Base-by-base conservation (phyloP, 441 rosid genomes). In the Daphne laureola region DNA sequence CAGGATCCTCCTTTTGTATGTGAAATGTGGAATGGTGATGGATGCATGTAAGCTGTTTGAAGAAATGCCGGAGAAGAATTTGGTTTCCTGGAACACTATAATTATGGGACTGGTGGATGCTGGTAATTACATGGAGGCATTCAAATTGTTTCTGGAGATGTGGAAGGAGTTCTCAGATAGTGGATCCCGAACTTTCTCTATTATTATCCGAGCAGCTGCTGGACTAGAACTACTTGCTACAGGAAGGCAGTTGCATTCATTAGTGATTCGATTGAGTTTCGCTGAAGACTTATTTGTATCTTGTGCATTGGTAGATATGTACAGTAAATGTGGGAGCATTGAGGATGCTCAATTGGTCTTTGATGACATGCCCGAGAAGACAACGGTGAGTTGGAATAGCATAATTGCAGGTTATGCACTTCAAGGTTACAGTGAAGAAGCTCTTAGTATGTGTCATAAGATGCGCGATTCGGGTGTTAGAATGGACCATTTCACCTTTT, bases 251-350 rank as follows among this genome's bases (percentile, higher is more conserved):
- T 58, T 92, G 15, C 98, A 92, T 52, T 76, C 86, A 0, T 81
- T 80, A 61, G 76, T 74, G 2, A 56, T 81, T 78, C 88, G 81
- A 66, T 51, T 78, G 78, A 83, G 81, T 53, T 59, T 69, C 1
- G 64, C 55, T 17, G 74, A 63, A 43, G 71, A 88, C 57, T 65
- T 67, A 21, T 89, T 83, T 70, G 77, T 92, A 25, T 75, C 86
- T 0, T 88, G 96, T 61, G 82, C 87, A 0, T 63, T 92, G 75
- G 82, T 88, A 17, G 87, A 92, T 68, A 92, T 88, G 98, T 88
- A 92, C 61, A 65, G 86, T 50, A 92, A 88, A 67, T 86, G 98
- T 21, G 98, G 98, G 17, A 75, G 83, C 58, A 73, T 88, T 57
- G 85, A 79, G 27, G 94, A 88, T 71, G 96, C 96, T 44, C 82